Percentiles rank a stretch among this genome's conserved stretches.
Evolutionary conservation across 148 eudicot species (phyloP).

Genomic region (Vaccinium vitisidaea): DNA sequence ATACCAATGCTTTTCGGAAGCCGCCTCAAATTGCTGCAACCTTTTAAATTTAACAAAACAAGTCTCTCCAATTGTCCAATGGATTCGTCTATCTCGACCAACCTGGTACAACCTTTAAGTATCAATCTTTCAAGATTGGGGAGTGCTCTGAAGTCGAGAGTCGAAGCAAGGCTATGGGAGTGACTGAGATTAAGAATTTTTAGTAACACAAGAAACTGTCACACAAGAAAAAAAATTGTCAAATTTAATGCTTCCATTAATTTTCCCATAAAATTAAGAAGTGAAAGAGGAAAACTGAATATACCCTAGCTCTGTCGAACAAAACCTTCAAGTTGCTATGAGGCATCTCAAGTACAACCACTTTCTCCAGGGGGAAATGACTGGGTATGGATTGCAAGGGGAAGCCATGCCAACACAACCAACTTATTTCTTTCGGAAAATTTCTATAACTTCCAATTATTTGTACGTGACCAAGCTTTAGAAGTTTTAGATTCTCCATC

Average conservation of each 20-base stretch:
- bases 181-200: slow-evolving; percentile 15
- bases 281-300: not conserved
- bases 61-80: too few species aligned
- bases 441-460: not conserved
- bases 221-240: not conserved
- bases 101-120: too few species aligned
- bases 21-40: too few species aligned
- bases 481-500: not conserved
- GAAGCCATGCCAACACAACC: slow-evolving; percentile 11
- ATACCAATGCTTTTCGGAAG: too few species aligned
- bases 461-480: not conserved
- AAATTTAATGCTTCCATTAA: not conserved
- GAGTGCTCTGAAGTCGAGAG: not conserved
- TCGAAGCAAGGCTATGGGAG: not conserved
- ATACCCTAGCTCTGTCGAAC: not conserved
- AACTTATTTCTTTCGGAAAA: not conserved
- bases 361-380: not conserved
- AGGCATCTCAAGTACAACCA: slow-evolving; percentile 8
- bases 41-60: too few species aligned
- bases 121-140: too few species aligned
- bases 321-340: not conserved
- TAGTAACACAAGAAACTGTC: not conserved
- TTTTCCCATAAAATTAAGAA: not conserved
- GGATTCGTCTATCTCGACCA: too few species aligned
- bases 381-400: not conserved